Base-by-base conservation (phyloP, 2,329 filamentous ascomycete species). In the Rhinocladiella similis region DNA sequence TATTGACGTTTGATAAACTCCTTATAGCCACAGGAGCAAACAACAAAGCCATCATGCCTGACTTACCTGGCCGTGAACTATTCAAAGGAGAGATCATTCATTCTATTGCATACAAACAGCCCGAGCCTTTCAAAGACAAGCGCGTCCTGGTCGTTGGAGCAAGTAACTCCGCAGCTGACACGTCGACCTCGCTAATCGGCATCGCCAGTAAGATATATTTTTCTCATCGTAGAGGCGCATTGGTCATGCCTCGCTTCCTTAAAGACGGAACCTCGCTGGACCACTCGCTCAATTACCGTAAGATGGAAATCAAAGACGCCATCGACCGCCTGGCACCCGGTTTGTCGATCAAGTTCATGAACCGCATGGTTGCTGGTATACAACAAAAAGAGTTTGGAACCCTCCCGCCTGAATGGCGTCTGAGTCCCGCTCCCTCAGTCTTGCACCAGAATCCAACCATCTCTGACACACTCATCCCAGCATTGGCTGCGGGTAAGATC, bases 1-100 rank as follows among this genome's bases (percentile, higher is more conserved):
- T 43, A 10, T 25, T 52, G 13, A 25, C 41, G 14, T 70, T 70
- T 47, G 69, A 73, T 59, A 72, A 71, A 56, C 63, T 72, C 16
- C 63, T 67, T 14, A 55, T 70, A 19, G 66, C 69, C 9, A 66
- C 64, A 25, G 70, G 70, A 4, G 43, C 57, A 1, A 52, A 65
- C 41, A 43, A 54, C 36, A 54, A 50, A 12, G 61, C 65, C 14
- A 56, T 56, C 20, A 42, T 58, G 12, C 65, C 64, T 13, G 20
- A 60, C 14, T 46, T 66, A 5, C 12, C 43, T 10, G 56, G 63
- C 25, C 41, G 57, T 9, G 53, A 57, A 14, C 39, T 57, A 5
- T 68, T 68, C 50, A 54, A 56, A 20, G 65, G 58, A 36, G 54
- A 51, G 22, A 54, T 65, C 18, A 12, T 63, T 19, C 62, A 64